These are phyloP conservation scores for Magnaporthiopsis rhizophila DNA, from an alignment of 2,329 filamentous ascomycete genomes.

Conservation along the genomic window DNA sequence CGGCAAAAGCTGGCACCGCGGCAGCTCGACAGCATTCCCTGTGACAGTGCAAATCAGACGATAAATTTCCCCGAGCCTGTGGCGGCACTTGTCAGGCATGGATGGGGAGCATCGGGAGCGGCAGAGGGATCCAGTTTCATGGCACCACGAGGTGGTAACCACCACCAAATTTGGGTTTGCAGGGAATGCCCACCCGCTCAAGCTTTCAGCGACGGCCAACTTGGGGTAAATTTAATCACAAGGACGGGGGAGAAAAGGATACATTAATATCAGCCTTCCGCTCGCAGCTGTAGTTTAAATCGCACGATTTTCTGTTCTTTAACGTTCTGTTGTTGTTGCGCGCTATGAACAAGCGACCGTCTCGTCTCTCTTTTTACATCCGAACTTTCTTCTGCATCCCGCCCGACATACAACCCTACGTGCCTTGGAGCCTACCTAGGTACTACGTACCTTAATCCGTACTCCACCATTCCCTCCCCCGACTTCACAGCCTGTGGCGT, in stretches of 20 bases:
- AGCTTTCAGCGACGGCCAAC: background rate
- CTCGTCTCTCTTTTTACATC: background rate
- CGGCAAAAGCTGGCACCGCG: too few relatives aligned
- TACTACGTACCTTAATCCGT: background rate
- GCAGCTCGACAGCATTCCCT: background rate
- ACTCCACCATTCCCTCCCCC: background rate
- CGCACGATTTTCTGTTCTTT: too few relatives aligned
- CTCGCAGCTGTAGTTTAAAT: too few relatives aligned
- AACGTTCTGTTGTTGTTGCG: background rate
- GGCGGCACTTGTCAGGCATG: background rate
- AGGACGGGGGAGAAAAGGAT: background rate
- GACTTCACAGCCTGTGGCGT: too few relatives aligned
- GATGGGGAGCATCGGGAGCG: too few relatives aligned
- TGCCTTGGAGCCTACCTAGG: background rate
- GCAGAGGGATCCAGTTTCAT: background rate
- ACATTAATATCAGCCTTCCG: too few relatives aligned
- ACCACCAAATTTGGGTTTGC: slow-evolving; percentile 8
- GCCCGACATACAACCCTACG: background rate
- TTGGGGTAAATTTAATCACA: background rate
- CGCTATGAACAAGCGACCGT: background rate
- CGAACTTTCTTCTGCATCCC: background rate
- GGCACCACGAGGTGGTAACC: slow-evolving; percentile 2
- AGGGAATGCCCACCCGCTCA: background rate
- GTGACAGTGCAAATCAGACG: background rate
- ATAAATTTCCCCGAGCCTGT: too few relatives aligned